phyloP scores from a whole-genome alignment of 1,284 basidiomycete species.

The Naganishia sp. region DNA sequence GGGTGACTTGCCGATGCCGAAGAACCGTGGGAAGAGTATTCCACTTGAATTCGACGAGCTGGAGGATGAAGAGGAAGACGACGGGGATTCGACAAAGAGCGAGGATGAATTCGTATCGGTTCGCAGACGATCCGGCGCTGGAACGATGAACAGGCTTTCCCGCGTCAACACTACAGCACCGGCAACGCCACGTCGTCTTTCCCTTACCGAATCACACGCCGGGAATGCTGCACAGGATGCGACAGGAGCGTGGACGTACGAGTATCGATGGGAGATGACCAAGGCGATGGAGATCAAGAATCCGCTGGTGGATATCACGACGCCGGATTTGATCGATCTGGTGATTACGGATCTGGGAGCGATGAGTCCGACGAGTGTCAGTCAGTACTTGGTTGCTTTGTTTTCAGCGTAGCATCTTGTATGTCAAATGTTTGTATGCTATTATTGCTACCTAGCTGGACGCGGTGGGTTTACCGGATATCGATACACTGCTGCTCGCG shows the following conservation, averaged over 20 bases:
- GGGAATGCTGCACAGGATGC: constrained; percentile 12
- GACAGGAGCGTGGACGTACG: constrained; percentile 24
- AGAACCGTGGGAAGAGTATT: constrained; percentile 26
- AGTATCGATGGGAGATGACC: constrained; percentile 48
- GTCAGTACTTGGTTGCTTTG: constrained; percentile 54
- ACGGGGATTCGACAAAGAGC: constrained; percentile 11
- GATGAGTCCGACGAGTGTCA: constrained; percentile 47
- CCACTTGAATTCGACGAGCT: constrained; percentile 34
- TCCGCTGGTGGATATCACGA: constrained; percentile 56
- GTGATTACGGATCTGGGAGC: constrained; percentile 53
- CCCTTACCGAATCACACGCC: constrained; percentile 4
- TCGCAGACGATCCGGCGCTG: not conserved
- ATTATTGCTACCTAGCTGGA: not conserved
- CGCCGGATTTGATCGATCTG: constrained; percentile 54
- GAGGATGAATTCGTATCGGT: constrained; percentile 3
- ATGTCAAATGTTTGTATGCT: not conserved
- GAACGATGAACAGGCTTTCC: constrained; percentile 4
- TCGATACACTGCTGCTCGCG: too few relatives aligned
- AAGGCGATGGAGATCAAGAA: constrained; percentile 54
- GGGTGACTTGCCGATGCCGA: constrained; percentile 78
- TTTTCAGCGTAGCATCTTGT: constrained; percentile 39
- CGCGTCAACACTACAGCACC: constrained; percentile 32
- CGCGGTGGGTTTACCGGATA: too few relatives aligned
- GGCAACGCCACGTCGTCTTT: constrained; percentile 32
- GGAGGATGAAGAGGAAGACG: constrained; percentile 31